Base-by-base conservation (phyloP, 352 stramenopile genomes). In the Thalassiosira exigua region DNA sequence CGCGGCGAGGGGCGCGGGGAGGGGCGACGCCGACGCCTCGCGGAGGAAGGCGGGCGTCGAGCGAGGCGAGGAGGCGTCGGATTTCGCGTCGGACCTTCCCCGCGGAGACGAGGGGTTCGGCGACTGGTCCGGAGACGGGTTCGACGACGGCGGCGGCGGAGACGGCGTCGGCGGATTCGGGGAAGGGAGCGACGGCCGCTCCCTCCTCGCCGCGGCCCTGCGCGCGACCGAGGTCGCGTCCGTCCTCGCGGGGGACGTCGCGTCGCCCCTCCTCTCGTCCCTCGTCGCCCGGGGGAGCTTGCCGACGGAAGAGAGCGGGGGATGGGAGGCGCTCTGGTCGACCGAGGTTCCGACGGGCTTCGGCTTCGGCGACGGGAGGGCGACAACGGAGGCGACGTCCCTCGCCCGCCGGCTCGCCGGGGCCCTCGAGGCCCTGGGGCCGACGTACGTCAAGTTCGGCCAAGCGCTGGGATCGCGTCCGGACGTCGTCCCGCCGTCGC, bases 401-500 rank as follows among this genome's bases (percentile, higher is more conserved):
- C 81, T 89, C 56, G 88, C 83, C 9, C 29, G 83, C 62, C 54
- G 78, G 27, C 21, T 91, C 0, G 70, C 67, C 0, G 12, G 27
- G 4, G 81, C 81, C 17, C 48, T 94, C 2, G 91, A 92, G 75
- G 9, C 72, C n/a, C 72, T 95, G 9, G 92, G 92, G 32, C 90
- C 91, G 17, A 91, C 89, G 1, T 95, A 92, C 59, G 90, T 95
- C 0, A 96, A 96, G 76, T 92, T 95, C 56, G 91, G 90, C 2
- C 92, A 95, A 64, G 87, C 90, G 3, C 56, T 95, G 14, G 78
- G 80, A 2, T 86, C 80, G 29, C 67, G 92, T 53, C 90, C 90
- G 0, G 92, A 96, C 72, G 78, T 95, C 32, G 69, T 96, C 24
- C 86, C 90, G 2, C 44, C 17, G 17, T 75, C 87, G n/a, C 62